A percentile compares a stretch with the other conserved stretches of the same genome.
Evolutionary conservation across 345 rosid species (phyloP).

Genomic region (Luvunga scandens): DNA sequence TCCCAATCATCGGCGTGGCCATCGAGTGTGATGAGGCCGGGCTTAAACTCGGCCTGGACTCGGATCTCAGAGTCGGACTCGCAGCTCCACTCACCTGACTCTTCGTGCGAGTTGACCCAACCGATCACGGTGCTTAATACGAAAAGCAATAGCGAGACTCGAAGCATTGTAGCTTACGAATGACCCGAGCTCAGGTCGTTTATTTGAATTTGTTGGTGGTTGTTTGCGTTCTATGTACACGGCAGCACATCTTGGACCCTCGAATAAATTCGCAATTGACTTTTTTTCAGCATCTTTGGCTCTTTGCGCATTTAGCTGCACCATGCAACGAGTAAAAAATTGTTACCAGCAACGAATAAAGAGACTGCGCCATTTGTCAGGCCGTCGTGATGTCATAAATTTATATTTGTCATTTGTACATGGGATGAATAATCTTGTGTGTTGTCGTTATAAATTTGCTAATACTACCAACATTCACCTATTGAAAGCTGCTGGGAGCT

Average conservation of each 20-base stretch:
- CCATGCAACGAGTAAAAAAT: no score
- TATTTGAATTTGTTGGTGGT: neutral
- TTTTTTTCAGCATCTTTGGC: neutral
- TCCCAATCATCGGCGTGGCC: conserved; percentile 90
- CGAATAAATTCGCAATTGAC: conserved; percentile 10
- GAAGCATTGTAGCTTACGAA: conserved; percentile 28
- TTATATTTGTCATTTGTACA: no score
- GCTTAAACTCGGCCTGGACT: conserved; percentile 61
- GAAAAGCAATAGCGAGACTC: conserved; percentile 20
- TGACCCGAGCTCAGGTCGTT: neutral
- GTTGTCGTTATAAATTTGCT: no score
- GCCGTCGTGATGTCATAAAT: no score
- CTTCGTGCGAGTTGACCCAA: conserved; percentile 62
- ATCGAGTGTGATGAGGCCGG: conserved; percentile 81
- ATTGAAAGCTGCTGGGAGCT: no score
- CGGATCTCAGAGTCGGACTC: conserved; percentile 59
- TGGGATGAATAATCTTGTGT: no score
- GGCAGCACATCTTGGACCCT: neutral
- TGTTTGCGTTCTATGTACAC: neutral
- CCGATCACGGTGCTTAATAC: conserved; percentile 23
- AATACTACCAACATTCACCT: no score
- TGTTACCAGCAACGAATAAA: no score
- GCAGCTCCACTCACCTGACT: conserved; percentile 89
- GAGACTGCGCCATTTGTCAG: no score
- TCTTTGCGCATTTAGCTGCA: no score